Evolutionary conservation across 2,329 filamentous ascomycete species (phyloP), one percentile per base, ranked within the genome.

Genomic region (Lachnellula occidentalis): DNA sequence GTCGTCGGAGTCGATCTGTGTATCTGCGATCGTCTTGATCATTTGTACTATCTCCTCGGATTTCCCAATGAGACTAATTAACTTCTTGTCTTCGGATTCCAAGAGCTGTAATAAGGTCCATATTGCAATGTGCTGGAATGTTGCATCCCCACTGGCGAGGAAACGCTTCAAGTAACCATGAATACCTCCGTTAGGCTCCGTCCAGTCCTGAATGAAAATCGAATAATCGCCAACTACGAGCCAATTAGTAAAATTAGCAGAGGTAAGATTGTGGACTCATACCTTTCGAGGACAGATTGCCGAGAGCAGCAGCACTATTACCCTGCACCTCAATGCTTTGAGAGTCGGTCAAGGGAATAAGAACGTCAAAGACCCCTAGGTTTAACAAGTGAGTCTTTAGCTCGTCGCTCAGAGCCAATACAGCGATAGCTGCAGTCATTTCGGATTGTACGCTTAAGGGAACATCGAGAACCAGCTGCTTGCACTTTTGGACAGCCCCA

Each of bases 371-470:
- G 1, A 99, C 92, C 21, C 92, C 94, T 2, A 97, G 80, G 58
- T 90, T 92, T 52, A 99, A 76, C 12, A 99, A 80, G 68, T 95
- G 89, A 4, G 88, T 84, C 74, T 99, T 99, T 55, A 99, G 80
- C 60, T 99, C 94, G 66, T 99, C 94, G 64, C 92, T 96, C 50
- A 99, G 76, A 17, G 94, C 94, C 60, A 99, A 79, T 14, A 99
- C 94, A 37, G 94, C 94, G 72, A 99, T 96, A 1, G 94, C 94
- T n/a, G 94, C 94, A 4, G 94, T 99, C 94, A 99, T 99, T 72
- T 99, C 94, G 2, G 92, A 96, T 70, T 99, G 94, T 2, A 99
- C 94, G 39, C 89, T 92, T 48, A 97, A 80, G 0, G 94, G 91
- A 2, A 97, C 94, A 53, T 95, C 87, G 17, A 99, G 78, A 22